These are phyloP conservation scores for Capronia coronata DNA, from an alignment of 2,329 filamentous ascomycete species.

Conservation along the genomic window DNA sequence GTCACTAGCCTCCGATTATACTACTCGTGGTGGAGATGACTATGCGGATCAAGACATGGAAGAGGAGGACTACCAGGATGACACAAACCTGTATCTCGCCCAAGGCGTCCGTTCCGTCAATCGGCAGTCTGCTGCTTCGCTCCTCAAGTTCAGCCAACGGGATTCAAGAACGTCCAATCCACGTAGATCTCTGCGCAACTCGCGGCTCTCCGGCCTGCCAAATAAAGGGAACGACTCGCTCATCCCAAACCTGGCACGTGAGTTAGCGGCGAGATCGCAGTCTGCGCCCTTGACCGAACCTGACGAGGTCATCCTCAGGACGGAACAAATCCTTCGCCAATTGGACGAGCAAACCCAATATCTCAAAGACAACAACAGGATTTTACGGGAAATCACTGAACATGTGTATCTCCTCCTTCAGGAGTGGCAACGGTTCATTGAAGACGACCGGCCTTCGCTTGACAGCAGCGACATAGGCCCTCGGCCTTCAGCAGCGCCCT, in stretches of 20 bases:
- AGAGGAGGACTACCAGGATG: conserved; percentile 37
- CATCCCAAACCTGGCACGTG: conserved; percentile 65
- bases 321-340: conserved; percentile 62
- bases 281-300: conserved; percentile 61
- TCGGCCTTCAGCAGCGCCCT: conserved; percentile 53
- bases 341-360: conserved; percentile 50
- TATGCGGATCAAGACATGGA: conserved; percentile 27
- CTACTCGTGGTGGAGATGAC: conserved; percentile 10
- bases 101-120: conserved; percentile 12
- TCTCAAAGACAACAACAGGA: conserved; percentile 31
- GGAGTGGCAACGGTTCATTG: conserved; percentile 32
- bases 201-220: conserved; percentile 28
- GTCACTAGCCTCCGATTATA: conserved; percentile 10
- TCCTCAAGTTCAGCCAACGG: conserved; percentile 39
- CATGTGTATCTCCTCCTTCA: conserved; percentile 18
- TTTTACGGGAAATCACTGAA: conserved; percentile 20
- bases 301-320: conserved; percentile 64
- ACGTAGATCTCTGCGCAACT: conserved; percentile 14
- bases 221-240: conserved; percentile 51
- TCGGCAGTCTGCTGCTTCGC: conserved; percentile 15
- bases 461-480: conserved; percentile 56
- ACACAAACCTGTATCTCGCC: conserved; percentile 23
- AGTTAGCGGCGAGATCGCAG: conserved; percentile 53
- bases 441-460: conserved; percentile 34
- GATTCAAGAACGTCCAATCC: conserved; percentile 32